A percentile compares a stretch with the other conserved stretches of the same genome.
These are phyloP conservation scores for Trichoderma lentiforme DNA, from an alignment of 2,329 filamentous ascomycete species.

Conservation along the genomic window DNA sequence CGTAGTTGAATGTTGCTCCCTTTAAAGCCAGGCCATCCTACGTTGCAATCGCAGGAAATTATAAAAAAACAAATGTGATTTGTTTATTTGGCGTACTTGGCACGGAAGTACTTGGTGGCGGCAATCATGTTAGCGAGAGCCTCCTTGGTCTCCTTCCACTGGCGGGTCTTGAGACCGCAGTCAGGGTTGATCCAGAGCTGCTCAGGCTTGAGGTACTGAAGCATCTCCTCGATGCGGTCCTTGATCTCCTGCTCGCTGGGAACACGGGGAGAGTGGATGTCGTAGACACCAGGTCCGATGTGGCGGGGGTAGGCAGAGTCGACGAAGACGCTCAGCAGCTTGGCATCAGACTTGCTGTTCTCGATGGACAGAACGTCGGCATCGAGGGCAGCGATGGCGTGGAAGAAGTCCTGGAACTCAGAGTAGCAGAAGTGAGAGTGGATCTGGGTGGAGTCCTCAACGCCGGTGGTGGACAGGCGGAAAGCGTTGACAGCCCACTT, in stretches of 20 bases:
- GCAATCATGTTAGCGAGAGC: slow-evolving; percentile 96
- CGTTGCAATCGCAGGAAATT: slow-evolving; percentile 21
- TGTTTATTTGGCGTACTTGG: slow-evolving; percentile 71
- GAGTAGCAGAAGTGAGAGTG: slow-evolving; percentile 99
- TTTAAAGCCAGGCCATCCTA: slow-evolving; percentile 18
- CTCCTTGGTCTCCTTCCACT: slow-evolving; percentile 98
- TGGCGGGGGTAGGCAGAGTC: slow-evolving; percentile 96
- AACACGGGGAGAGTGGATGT: slow-evolving; percentile 98
- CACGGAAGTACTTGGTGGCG: slow-evolving; percentile 93
- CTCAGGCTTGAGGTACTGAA: slow-evolving; percentile 92
- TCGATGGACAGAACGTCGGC: slow-evolving; percentile 98
- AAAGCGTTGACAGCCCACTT: slow-evolving; percentile 97
- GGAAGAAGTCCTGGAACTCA: slow-evolving; percentile 99
- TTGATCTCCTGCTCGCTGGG: slow-evolving; percentile 98
- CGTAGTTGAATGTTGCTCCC: slow-evolving; percentile 31
- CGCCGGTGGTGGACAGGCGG: slow-evolving; percentile 90
- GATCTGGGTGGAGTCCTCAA: slow-evolving; percentile 95
- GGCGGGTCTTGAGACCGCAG: slow-evolving; percentile 97
- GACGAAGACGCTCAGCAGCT: slow-evolving; percentile 97
- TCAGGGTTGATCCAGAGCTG: slow-evolving; percentile 99
- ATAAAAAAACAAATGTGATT: slow-evolving; percentile 20
- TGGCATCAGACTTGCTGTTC: slow-evolving; percentile 99
- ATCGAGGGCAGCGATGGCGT: slow-evolving; percentile 96
- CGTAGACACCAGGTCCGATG: slow-evolving; percentile 98
- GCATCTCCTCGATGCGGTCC: slow-evolving; percentile 97